Percentiles rank a stretch among this genome's conserved stretches.
Evolutionary conservation across 805 yeast species (phyloP).

Genomic region (Candida yuanshanica): DNA sequence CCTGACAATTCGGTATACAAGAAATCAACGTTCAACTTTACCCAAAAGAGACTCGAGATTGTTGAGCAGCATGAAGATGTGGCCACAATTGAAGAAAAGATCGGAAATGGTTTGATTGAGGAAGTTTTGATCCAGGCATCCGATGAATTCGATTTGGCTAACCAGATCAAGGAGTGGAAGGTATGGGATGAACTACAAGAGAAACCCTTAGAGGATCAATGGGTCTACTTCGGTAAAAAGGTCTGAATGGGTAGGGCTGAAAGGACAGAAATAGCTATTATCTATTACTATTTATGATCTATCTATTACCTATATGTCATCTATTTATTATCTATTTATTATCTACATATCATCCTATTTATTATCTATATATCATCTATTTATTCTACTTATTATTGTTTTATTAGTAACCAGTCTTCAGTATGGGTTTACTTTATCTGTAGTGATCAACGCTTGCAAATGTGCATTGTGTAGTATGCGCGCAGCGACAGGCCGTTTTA

Average conservation of each 20-base stretch:
- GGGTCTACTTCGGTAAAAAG: slow-evolving; percentile 75
- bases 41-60: slow-evolving; percentile 59
- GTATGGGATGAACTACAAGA: slow-evolving; percentile 80
- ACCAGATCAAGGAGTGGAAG: slow-evolving; percentile 63
- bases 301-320: background rate
- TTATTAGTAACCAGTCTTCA: too few relatives aligned
- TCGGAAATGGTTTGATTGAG: slow-evolving; percentile 82
- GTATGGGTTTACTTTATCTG: too few relatives aligned
- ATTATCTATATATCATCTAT: too few relatives aligned
- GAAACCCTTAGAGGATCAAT: slow-evolving; percentile 73
- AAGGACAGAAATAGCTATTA: background rate
- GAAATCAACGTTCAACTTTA: slow-evolving; percentile 66
- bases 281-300: background rate
- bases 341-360: too few relatives aligned
- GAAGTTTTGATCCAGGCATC: slow-evolving; percentile 78
- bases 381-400: too few relatives aligned
- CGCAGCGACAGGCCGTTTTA: too few relatives aligned
- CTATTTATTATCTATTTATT: background rate
- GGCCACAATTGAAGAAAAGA: slow-evolving; percentile 62
- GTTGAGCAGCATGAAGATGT: slow-evolving; percentile 59
- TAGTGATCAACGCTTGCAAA: too few relatives aligned
- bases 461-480: too few relatives aligned
- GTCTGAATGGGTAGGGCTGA: slow-evolving; percentile 20
- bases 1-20: slow-evolving; percentile 73
- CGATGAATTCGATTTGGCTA: slow-evolving; percentile 67